phyloP scores from a whole-genome alignment of 371 early-diverging fungal genomes.

The Mortierella sp. region DNA sequence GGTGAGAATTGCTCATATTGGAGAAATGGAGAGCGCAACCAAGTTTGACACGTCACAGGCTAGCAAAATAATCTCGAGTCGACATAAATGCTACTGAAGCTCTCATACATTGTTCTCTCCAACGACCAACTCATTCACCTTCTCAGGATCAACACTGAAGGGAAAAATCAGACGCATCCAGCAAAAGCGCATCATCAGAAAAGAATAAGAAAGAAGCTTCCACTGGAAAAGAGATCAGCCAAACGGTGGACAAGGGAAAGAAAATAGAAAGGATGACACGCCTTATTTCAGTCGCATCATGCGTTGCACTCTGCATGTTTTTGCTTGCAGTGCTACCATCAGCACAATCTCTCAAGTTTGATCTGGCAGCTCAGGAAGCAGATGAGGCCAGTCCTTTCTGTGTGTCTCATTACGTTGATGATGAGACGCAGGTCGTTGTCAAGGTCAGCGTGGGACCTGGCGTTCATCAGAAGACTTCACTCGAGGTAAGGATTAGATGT shows the following conservation, averaged over 20 bases:
- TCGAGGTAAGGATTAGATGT: conserved; percentile 65
- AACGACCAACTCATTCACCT: neutral
- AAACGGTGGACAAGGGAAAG: neutral
- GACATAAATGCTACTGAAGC: too few species aligned
- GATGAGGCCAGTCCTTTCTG: conserved; percentile 64
- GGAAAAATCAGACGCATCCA: neutral
- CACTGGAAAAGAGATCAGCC: neutral
- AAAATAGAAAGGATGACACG: conserved; percentile 31
- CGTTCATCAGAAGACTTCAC: conserved; percentile 77
- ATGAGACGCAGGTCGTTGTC: conserved; percentile 79
- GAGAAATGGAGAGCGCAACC: too few species aligned
- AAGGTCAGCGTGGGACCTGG: conserved; percentile 76
- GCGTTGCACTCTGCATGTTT: conserved; percentile 24
- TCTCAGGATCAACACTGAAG: too few species aligned
- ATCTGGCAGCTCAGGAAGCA: conserved; percentile 69
- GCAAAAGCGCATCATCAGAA: too few species aligned
- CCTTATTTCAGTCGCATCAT: conserved; percentile 11
- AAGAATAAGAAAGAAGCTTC: neutral
- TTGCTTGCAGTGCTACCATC: conserved; percentile 13
- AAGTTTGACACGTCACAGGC: too few species aligned
- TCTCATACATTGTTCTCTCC: neutral
- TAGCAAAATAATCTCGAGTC: too few species aligned
- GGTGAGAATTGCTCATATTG: too few species aligned
- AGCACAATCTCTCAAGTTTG: conserved; percentile 79
- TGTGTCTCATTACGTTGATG: conserved; percentile 81